phyloP scores from a whole-genome alignment of 1,284 basidiomycete species.

The Papiliotrema fonsecae region DNA sequence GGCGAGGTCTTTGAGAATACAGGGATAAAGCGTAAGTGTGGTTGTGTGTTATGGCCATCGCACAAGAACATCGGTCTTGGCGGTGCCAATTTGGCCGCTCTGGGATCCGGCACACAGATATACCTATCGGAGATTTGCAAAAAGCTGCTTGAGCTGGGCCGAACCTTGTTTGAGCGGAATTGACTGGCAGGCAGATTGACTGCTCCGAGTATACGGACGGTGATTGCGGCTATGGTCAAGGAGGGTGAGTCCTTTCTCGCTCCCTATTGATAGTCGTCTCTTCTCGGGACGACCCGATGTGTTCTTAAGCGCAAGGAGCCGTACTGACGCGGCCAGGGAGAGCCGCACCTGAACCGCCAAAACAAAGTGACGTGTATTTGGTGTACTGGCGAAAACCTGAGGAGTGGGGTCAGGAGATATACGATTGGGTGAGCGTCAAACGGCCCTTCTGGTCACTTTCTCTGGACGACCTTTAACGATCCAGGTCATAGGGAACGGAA shows the following conservation, averaged over 20 bases:
- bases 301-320: conserved; percentile 1
- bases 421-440: conserved; percentile 53
- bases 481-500: conserved; percentile 52
- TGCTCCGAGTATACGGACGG: conserved; percentile 23
- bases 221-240: conserved; percentile 38
- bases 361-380: conserved; percentile 40
- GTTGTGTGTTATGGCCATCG: background rate
- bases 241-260: conserved; percentile 32
- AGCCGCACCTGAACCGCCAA: conserved; percentile 43
- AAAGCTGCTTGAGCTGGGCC: background rate
- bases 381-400: conserved; percentile 54
- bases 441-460: too few relatives aligned
- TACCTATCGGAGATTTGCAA: too few relatives aligned
- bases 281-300: background rate
- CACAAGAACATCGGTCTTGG: background rate
- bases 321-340: conserved; percentile 20
- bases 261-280: background rate
- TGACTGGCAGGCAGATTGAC: conserved; percentile 26
- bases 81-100: too few relatives aligned
- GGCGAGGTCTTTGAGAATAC: conserved; percentile 44
- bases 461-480: too few relatives aligned
- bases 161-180: background rate
- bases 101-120: too few relatives aligned
- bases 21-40: conserved; percentile 38
- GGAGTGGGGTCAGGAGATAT: conserved; percentile 53